A percentile compares a stretch with the other conserved stretches of the same genome.
Evolutionary conservation across 2,329 filamentous ascomycete species (phyloP).

Genomic region (Cercospora citrullina): DNA sequence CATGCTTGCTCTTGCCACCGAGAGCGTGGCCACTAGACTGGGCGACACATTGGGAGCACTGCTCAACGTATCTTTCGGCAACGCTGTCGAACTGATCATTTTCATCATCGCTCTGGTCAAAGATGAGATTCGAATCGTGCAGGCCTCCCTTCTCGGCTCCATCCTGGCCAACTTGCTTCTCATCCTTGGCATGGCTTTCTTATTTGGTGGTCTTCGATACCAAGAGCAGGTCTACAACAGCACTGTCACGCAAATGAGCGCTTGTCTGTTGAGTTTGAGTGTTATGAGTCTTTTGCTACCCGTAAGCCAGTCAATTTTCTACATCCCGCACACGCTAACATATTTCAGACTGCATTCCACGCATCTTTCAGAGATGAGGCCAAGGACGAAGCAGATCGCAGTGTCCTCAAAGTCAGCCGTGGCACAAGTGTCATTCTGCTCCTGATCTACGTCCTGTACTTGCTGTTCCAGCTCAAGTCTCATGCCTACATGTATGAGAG

Average conservation of each 20-base stretch:
- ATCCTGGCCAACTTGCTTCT: conserved; percentile 86
- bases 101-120: conserved; percentile 75
- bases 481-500: conserved; percentile 91
- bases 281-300: conserved; percentile 86
- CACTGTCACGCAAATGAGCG: conserved; percentile 94
- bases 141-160: conserved; percentile 84
- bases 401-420: conserved; percentile 81
- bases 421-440: conserved; percentile 85
- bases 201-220: conserved; percentile 80
- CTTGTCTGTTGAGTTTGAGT: conserved; percentile 83
- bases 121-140: conserved; percentile 85
- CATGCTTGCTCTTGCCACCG: conserved; percentile 51
- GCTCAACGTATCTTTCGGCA: conserved; percentile 55
- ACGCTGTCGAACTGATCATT: conserved; percentile 55
- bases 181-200: conserved; percentile 89
- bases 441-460: conserved; percentile 78
- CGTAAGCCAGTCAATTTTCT: conserved; percentile 47
- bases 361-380: conserved; percentile 66
- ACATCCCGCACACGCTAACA: conserved; percentile 14
- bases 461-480: conserved; percentile 88
- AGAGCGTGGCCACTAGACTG: conserved; percentile 50
- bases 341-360: conserved; percentile 78
- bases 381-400: conserved; percentile 58
- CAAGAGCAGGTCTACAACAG: conserved; percentile 95
- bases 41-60: conserved; percentile 53